A percentile compares a stretch with the other conserved stretches of the same genome.
Evolutionary conservation across 805 yeast species (phyloP).

Genomic region (Nakazawaea holstii): DNA sequence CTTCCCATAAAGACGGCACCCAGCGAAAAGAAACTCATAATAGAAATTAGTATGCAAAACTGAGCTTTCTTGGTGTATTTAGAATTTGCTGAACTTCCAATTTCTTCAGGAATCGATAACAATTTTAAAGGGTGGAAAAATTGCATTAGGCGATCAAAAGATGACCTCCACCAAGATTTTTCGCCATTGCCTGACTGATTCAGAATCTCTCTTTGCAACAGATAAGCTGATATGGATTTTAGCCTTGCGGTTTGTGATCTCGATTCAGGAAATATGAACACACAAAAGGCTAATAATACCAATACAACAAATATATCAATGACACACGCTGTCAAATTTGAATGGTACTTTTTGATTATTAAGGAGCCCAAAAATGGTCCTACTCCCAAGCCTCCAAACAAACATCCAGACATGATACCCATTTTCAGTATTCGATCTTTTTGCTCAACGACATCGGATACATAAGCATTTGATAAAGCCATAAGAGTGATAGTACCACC

Average conservation of each 20-base stretch:
- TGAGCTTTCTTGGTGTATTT: conserved; percentile 42
- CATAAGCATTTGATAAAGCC: conserved; percentile 51
- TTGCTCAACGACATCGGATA: conserved; percentile 58
- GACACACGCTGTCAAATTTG: conserved; percentile 22
- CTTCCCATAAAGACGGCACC: conserved; percentile 24
- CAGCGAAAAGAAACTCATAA: neutral
- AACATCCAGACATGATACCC: conserved; percentile 46
- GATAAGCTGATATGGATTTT: conserved; percentile 33
- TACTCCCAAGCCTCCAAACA: conserved; percentile 45
- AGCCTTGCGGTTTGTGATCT: conserved; percentile 42
- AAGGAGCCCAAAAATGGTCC: conserved; percentile 53
- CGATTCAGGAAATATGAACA: conserved; percentile 45
- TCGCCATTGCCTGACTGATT: neutral
- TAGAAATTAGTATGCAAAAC: conserved; percentile 21
- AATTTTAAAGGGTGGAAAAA: conserved; percentile 38
- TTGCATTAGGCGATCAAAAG: conserved; percentile 1
- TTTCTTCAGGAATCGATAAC: conserved; percentile 34
- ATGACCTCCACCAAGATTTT: neutral
- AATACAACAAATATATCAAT: conserved; percentile 21
- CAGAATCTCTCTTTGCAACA: neutral
- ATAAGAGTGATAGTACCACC: conserved; percentile 52
- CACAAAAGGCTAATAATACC: conserved; percentile 25
- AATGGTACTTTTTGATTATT: conserved; percentile 21
- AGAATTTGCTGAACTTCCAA: conserved; percentile 32
- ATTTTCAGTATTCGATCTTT: conserved; percentile 44